Percentiles rank a stretch among this genome's conserved stretches.
Conservation (phyloP, 805 yeast species). For the Brettanomyces naardenensis region DNA sequence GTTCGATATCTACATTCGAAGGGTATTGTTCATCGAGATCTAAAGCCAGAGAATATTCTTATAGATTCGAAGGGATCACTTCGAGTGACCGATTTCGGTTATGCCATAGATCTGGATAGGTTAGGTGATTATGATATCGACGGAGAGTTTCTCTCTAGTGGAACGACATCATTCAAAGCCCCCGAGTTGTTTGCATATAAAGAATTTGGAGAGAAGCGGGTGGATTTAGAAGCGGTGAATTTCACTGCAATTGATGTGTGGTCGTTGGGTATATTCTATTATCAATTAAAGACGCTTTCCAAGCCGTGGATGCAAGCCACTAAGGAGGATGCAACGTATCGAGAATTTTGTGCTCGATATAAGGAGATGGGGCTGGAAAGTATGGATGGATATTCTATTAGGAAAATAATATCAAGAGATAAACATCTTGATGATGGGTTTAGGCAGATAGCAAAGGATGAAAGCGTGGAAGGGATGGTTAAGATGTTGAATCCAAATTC, state of each 20-base stretch:
- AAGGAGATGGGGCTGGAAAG: conserved; percentile 7
- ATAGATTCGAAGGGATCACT: conserved; percentile 37
- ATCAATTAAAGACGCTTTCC: conserved; percentile 34
- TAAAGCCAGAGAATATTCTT: conserved; percentile 48
- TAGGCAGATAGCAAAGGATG: conserved; percentile 10
- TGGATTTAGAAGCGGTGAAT: conserved; percentile 13
- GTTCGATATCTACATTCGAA: conserved; percentile 36
- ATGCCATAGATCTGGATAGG: conserved; percentile 30
- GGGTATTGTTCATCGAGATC: conserved; percentile 40
- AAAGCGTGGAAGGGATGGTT: conserved; percentile 10
- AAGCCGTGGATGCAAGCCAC: conserved; percentile 42
- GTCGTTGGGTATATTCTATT: conserved; percentile 44
- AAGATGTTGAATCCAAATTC: conserved; percentile 26
- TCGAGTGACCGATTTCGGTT: conserved; percentile 45
- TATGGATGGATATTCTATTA: conserved; percentile 15
- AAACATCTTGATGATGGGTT: conserved; percentile 9
- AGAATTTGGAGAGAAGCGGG: background rate
- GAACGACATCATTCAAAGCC: conserved; percentile 47
- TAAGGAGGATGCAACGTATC: conserved; percentile 12
- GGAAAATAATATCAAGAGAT: conserved; percentile 6
- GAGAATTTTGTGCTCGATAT: conserved; percentile 14
- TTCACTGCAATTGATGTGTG: conserved; percentile 39
- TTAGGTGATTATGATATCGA: conserved; percentile 14
- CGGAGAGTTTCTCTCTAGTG: conserved; percentile 27
- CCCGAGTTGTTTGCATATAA: conserved; percentile 35